Base-by-base conservation (phyloP, 495 filamentous ascomycete genomes). In the Penicillium paradoxum region DNA sequence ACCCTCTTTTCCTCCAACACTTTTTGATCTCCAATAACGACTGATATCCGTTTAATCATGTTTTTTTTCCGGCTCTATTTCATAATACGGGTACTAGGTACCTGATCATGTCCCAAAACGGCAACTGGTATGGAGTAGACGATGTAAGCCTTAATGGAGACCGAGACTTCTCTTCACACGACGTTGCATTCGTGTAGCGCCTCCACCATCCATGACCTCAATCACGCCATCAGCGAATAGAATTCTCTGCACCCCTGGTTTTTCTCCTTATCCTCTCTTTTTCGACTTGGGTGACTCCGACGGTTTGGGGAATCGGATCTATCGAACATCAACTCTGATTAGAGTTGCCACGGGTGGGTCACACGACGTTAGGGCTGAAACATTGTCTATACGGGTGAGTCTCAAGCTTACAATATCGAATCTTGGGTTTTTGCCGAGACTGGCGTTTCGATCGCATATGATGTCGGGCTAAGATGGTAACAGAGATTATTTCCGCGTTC, bases 191-290 rank as follows among this genome's bases (percentile, higher is more conserved):
- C 2, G 27, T 14, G 44, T 55, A 21, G 33, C 33, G 19, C 45
- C 54, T 51, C 46, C 42, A 55, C 41, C 51, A 62, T 58, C 40
- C 24, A 19, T n/a, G 15, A 19, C 18, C 24, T n/a, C 41, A 45
- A 63, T 55, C 60, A 63, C 60, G 60, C 60, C 56, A 63, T 63
- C 60, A 53, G 17, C 19, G 33, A 27, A 36, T 14, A n/a, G 21
- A 19, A 40, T 39, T 33, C 15, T 24, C 14, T 22, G 4, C 15
- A 55, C 42, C 18, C 24, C 3, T 27, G 24, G 24, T 39, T 29
- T 39, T 29, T 22, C 8, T 44, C 47, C 48, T 36, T 44, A 5
- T 2, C 2, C 18, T 27, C 29, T 3, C 11, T 45, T 14, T 10
- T 32, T 21, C 19, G 24, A 27, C n/a, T n/a, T 14, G 32, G 13